Conservation (phyloP, 768 basidiomycete genomes). For the Xerocomus brunneocitrinus region DNA sequence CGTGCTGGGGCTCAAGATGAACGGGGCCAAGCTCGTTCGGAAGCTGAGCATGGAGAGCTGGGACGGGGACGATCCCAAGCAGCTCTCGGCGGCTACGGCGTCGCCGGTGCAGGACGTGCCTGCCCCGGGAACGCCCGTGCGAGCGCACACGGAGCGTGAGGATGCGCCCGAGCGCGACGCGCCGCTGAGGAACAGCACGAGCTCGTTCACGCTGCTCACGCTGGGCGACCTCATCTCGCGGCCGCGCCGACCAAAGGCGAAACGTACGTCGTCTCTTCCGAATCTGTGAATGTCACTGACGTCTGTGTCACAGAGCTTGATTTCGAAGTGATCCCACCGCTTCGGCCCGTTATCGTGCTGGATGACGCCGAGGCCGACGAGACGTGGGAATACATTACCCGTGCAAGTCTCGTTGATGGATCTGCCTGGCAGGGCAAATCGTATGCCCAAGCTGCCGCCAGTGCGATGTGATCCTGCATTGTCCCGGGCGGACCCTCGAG, state of each 20-base stretch:
- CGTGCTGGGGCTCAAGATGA: conserved; percentile 19
- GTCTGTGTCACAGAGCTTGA: conserved; percentile 17
- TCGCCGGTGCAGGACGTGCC: neutral
- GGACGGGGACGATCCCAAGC: conserved; percentile 22
- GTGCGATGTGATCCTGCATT: conserved; percentile 16
- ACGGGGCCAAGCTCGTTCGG: conserved; percentile 17
- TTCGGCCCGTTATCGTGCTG: conserved; percentile 31
- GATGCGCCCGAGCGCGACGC: neutral
- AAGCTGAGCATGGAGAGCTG: conserved; percentile 27
- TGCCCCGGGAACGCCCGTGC: neutral
- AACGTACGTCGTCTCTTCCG: conserved; percentile 15
- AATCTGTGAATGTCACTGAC: neutral
- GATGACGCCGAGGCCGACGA: conserved; percentile 28
- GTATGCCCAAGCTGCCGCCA: conserved; percentile 27
- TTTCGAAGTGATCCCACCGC: conserved; percentile 29
- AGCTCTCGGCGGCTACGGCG: neutral
- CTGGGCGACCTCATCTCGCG: conserved; percentile 26
- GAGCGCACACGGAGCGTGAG: neutral
- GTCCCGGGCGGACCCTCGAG: neutral
- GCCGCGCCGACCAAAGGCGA: conserved; percentile 21
- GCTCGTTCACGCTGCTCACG: conserved; percentile 20
- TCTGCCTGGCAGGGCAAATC: conserved; percentile 30
- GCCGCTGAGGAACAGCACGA: conserved; percentile 3
- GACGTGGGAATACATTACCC: conserved; percentile 31
- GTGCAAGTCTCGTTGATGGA: conserved; percentile 25